These are phyloP conservation scores for Hypoxylon lienhwacheense DNA, from an alignment of 495 filamentous ascomycete species.

Conservation along the genomic window DNA sequence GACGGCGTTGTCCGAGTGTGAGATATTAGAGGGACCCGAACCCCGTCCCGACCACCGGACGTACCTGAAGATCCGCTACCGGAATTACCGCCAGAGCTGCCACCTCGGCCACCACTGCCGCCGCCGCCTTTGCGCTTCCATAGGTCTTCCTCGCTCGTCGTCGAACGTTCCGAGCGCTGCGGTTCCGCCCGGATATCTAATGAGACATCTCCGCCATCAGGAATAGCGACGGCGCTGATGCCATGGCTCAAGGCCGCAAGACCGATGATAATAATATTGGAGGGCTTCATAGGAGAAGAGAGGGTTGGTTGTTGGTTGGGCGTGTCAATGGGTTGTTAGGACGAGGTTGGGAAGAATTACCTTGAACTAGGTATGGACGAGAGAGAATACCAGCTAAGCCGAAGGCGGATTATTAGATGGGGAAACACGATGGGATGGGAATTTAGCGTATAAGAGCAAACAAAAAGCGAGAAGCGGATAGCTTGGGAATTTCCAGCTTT, in stretches of 20 bases:
- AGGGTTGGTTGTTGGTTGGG: slow-evolving; percentile 7
- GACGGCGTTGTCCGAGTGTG: not conserved
- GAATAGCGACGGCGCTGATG: slow-evolving; percentile 25
- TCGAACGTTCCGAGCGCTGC: slow-evolving; percentile 26
- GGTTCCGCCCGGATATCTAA: slow-evolving; percentile 29
- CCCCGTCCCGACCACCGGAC: slow-evolving; percentile 18
- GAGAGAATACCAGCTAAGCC: no score
- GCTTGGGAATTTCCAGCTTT: not conserved
- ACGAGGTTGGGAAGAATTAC: no score
- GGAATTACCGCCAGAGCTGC: slow-evolving; percentile 38
- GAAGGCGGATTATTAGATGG: slow-evolving; percentile 3
- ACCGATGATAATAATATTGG: slow-evolving; percentile 23
- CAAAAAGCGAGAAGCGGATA: not conserved
- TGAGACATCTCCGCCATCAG: slow-evolving; percentile 16
- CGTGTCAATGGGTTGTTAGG: not conserved
- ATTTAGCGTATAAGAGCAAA: not conserved
- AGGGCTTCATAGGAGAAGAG: slow-evolving; percentile 39
- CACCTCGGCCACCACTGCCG: slow-evolving; percentile 53
- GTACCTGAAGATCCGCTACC: slow-evolving; percentile 30
- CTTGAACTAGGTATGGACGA: no score
- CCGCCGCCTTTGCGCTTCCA: slow-evolving; percentile 62
- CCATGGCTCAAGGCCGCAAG: slow-evolving; percentile 23
- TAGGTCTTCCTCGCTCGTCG: slow-evolving; percentile 42
- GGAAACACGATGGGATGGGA: not conserved
- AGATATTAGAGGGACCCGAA: not conserved